Base-by-base conservation (phyloP, 371 early-diverging fungal species). In the Cokeromyces recurvatus region DNA sequence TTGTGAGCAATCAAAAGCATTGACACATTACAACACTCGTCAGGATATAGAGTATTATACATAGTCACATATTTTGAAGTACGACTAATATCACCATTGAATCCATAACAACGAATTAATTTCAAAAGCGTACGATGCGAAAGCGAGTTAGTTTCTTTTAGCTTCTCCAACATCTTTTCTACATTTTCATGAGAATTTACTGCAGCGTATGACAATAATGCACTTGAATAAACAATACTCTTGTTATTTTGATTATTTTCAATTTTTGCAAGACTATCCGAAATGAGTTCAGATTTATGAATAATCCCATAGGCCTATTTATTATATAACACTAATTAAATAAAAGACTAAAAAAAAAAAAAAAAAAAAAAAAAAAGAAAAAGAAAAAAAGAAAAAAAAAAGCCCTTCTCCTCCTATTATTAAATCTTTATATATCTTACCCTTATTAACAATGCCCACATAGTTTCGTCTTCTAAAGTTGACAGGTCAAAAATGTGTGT, bases 381-480 rank as follows among this genome's bases (percentile, higher is more conserved):
- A n/a, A n/a, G n/a, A n/a, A 20, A 16, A 27, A 27, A 27, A 27
- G 11, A 27, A 27, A 27, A 27, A 27, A 27, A 27, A 38, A 24
- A 7, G n/a, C 20, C 24, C n/a, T n/a, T n/a, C n/a, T n/a, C n/a
- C n/a, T n/a, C n/a, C n/a, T n/a, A n/a, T n/a, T n/a, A n/a, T n/a
- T n/a, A n/a, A n/a, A n/a, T n/a, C n/a, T n/a, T n/a, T n/a, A n/a
- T n/a, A n/a, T n/a, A n/a, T n/a, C 44, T 57, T 67, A 67, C 71
- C 45, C 62, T 51, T 27, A 68, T 56, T 36, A 71, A 47, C 2
- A 71, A 19, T 42, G 55, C 56, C 65, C 65, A 62, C 14, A 54
- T 34, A 0, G 39, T 34, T 23, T 51, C 44, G 55, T 67, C 63
- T 11, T 43, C 22, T 15, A 71, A 15, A 10, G 42, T 34, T 1